Percentiles rank a stretch among this genome's conserved stretches.
phyloP scores from a whole-genome alignment of 2,329 filamentous ascomycete species.

The Waltergamsia citrina region DNA sequence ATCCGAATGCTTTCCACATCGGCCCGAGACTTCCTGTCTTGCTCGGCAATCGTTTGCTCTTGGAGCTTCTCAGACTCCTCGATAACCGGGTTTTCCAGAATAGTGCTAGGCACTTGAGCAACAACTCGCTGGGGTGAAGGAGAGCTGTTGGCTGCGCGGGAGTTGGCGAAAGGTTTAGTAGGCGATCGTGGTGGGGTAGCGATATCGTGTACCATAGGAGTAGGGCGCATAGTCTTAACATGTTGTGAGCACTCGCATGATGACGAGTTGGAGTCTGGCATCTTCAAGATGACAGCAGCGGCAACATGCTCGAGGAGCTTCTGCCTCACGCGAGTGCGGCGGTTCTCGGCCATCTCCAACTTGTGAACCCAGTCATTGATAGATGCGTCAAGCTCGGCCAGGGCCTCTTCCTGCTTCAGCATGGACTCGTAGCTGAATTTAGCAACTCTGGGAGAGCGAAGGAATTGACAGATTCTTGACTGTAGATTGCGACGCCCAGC shows the following conservation, averaged over 20 bases:
- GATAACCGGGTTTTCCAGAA: conserved; percentile 39
- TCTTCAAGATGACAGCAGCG: conserved; percentile 50
- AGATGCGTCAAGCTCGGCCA: conserved; percentile 65
- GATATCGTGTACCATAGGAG: conserved; percentile 30
- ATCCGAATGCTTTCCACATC: conserved; percentile 57
- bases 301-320: conserved; percentile 77
- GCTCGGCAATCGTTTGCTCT: background rate
- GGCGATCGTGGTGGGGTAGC: conserved; percentile 52
- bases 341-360: conserved; percentile 72
- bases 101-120: conserved; percentile 46
- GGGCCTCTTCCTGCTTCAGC: conserved; percentile 70
- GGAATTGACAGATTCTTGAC: conserved; percentile 65
- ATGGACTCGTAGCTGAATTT: conserved; percentile 68
- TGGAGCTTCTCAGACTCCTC: conserved; percentile 24
- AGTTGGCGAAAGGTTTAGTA: conserved; percentile 28
- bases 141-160: conserved; percentile 29
- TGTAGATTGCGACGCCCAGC: conserved; percentile 71
- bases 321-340: conserved; percentile 64
- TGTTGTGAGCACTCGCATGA: conserved; percentile 30
- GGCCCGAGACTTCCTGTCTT: conserved; percentile 7
- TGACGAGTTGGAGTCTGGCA: conserved; percentile 11
- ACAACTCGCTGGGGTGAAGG: conserved; percentile 34
- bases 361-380: conserved; percentile 77
- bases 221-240: conserved; percentile 25
- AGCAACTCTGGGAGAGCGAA: conserved; percentile 60